Percentiles rank a stretch among this genome's conserved stretches.
These are phyloP conservation scores for Cladosporium velox DNA, from an alignment of 2,329 filamentous ascomycete genomes.

Conservation along the genomic window DNA sequence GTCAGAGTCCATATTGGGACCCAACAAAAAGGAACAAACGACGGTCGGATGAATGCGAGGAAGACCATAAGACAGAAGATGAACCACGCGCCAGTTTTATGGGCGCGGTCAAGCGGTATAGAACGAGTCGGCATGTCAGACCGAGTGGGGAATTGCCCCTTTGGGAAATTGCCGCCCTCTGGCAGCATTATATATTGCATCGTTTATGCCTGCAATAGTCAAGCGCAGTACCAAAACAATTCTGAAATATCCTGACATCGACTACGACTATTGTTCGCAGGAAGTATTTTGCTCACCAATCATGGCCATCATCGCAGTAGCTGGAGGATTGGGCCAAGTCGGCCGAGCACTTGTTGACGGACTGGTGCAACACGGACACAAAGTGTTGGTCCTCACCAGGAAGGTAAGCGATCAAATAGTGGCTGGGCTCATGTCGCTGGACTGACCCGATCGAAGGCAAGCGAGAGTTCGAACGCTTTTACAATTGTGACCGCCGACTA, in stretches of 20 bases:
- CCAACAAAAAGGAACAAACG: background rate
- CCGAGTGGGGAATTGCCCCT: constrained; percentile 1
- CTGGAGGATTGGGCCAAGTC: constrained; percentile 27
- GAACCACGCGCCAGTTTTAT: background rate
- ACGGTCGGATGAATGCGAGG: background rate
- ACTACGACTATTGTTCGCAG: background rate
- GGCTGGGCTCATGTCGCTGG: too few relatives aligned
- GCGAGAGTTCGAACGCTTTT: constrained; percentile 2
- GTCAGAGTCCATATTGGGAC: background rate
- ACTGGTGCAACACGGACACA: constrained; percentile 23
- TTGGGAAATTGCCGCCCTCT: background rate
- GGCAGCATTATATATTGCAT: background rate
- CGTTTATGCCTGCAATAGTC: background rate
- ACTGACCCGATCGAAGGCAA: background rate
- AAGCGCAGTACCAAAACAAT: background rate
- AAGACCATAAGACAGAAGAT: background rate
- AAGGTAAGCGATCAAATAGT: background rate
- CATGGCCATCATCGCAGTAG: constrained; percentile 29
- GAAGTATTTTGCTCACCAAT: background rate
- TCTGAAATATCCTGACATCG: background rate
- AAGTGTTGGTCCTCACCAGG: constrained; percentile 25
- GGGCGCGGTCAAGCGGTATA: background rate
- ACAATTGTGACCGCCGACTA: constrained; percentile 19
- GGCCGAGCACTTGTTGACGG: constrained; percentile 26
- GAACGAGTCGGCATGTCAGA: background rate